Evolutionary conservation across 371 early-diverging fungal species (phyloP), one percentile per base, ranked within the genome.

Genomic region (Syncephalastrum contaminatum): DNA sequence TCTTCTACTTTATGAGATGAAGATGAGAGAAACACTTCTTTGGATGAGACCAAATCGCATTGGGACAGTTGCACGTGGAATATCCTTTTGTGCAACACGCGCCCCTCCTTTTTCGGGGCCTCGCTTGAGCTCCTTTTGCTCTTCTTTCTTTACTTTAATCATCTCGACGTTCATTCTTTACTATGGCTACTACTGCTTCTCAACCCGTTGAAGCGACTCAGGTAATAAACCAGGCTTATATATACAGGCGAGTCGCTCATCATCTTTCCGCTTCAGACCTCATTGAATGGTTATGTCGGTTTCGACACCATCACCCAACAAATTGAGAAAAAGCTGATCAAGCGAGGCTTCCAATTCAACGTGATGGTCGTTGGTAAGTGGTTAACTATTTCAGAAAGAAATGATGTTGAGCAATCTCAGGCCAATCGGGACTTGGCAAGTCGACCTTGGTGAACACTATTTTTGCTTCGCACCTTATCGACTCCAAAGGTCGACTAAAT

Each of bases 401-500:
- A 4, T 24, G n/a, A 40, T 18, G 36, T 53, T 59, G 25, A 30
- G 36, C 36, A 30, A 30, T 27, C 8, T n/a, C 62, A 87, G 94
- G 97, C 58, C 95, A 97, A 85, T 89, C 94, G 51, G 99, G 98
- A 36, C 86, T 98, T 56, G 99, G 99, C 60, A 96, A 99, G 72
- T 93, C 98, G 19, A 99, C 99, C 27, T 86, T 99, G 56, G 87
- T 99, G 70, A 98, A 97, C 85, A 96, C 98, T 58, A 76, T 89
- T 56, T 92, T 91, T 63, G 84, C 91, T 45, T 81, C 88, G 22
- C 91, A 92, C 61, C 75, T 92, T 51, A 83, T 90, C 59, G 90
- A 92, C 59, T 83, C 81, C 67, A 88, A 90, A 80, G 92, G 88
- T 51, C 86, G 90, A 59, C 74, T 76, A 55, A 77, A 77, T 52